These are phyloP conservation scores for Neofusicoccum umdonicola DNA, from an alignment of 2,329 filamentous ascomycete genomes.

Conservation along the genomic window DNA sequence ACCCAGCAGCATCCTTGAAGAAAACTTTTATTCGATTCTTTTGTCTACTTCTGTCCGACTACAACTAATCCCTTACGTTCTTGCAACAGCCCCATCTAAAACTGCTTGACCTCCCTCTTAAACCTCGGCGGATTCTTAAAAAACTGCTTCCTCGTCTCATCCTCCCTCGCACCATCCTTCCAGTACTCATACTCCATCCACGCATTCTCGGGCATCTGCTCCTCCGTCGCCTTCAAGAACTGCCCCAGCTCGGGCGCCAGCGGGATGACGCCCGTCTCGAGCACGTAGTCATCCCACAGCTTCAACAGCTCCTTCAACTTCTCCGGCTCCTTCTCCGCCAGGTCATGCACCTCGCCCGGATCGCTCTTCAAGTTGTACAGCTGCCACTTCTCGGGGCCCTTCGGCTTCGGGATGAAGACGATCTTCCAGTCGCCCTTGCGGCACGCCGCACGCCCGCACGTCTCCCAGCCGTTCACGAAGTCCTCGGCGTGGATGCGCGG, in stretches of 20 bases:
- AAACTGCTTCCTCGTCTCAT: conserved; percentile 32
- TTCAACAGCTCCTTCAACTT: conserved; percentile 49
- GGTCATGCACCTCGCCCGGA: conserved; percentile 51
- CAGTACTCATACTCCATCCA: conserved; percentile 68
- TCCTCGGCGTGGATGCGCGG: conserved; percentile 49
- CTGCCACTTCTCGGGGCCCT: conserved; percentile 57
- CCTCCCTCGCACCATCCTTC: conserved; percentile 51
- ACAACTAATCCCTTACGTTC: neutral
- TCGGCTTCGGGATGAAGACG: conserved; percentile 56
- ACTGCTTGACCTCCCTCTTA: conserved; percentile 23
- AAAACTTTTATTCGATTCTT: no score
- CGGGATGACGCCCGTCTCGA: conserved; percentile 61
- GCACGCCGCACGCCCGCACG: conserved; percentile 54
- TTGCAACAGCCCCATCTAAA: neutral
- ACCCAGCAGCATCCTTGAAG: no score
- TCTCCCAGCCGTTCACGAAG: conserved; percentile 58
- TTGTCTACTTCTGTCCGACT: no score
- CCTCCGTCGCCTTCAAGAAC: conserved; percentile 60
- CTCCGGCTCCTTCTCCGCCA: conserved; percentile 41
- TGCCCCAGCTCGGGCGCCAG: conserved; percentile 57
- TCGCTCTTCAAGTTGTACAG: conserved; percentile 55
- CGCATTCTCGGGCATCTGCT: conserved; percentile 63
- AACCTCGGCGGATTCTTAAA: conserved; percentile 32
- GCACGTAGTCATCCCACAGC: conserved; percentile 58
- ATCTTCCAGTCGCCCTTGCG: conserved; percentile 59